phyloP scores from a whole-genome alignment of 2,329 filamentous ascomycete species.

The Neophaeococcomyces mojaviensis region DNA sequence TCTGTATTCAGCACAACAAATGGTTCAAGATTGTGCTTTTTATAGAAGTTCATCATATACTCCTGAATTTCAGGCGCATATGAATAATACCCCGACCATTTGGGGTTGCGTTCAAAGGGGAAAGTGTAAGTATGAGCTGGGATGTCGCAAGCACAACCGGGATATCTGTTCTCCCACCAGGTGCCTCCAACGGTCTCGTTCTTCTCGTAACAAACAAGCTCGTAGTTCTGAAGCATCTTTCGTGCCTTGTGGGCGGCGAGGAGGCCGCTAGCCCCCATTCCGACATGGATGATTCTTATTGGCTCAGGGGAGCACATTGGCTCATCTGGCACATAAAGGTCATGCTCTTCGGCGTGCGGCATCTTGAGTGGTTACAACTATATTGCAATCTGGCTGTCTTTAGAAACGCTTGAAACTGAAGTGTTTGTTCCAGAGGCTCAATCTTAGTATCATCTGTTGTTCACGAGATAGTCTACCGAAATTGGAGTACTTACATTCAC shows the following conservation, averaged over 20 bases:
- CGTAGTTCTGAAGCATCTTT: constrained; percentile 12
- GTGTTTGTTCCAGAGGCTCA: too few species aligned
- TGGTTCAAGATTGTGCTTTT: constrained; percentile 32
- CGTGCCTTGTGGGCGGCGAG: constrained; percentile 11
- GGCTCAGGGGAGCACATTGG: constrained; percentile 14
- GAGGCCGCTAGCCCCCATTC: constrained; percentile 12
- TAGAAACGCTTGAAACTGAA: too few species aligned
- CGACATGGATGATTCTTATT: constrained; percentile 15
- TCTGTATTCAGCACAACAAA: constrained; percentile 12
- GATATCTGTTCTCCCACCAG: constrained; percentile 17
- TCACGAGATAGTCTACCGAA: too few species aligned
- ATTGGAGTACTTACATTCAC: too few species aligned
- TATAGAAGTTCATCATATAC: constrained; percentile 13
- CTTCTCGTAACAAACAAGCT: constrained; percentile 17
- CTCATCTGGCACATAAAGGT: constrained; percentile 12
- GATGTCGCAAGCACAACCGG: constrained; percentile 30
- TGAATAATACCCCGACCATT: constrained; percentile 20
- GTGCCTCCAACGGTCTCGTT: constrained; percentile 13
- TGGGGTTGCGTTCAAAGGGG: constrained; percentile 37
- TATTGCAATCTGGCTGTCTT: too few species aligned
- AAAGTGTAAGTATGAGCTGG: constrained; percentile 44
- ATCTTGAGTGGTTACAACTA: constrained; percentile 1
- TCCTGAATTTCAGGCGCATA: constrained; percentile 13
- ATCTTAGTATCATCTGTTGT: too few species aligned
- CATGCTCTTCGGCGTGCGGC: constrained; percentile 2